A percentile compares a stretch with the other conserved stretches of the same genome.
Evolutionary conservation across 495 filamentous ascomycete species (phyloP).

Genomic region (Aspergillus incahuasiensis): DNA sequence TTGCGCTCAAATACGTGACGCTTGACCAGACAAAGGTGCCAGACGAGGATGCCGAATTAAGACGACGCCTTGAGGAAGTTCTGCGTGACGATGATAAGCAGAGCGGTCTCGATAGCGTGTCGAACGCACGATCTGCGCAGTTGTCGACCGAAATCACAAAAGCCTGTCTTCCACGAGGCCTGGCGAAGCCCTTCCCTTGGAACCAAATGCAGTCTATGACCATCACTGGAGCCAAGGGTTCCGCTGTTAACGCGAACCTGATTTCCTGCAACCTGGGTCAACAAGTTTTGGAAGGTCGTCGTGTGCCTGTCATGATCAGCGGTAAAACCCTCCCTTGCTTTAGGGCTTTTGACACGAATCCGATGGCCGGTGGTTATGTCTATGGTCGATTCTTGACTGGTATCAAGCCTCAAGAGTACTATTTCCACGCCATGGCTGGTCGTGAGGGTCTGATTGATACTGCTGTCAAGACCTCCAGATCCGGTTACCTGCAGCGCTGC

Average conservation of each 20-base stretch:
- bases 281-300: conserved; percentile 89
- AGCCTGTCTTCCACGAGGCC: conserved; percentile 71
- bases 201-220: conserved; percentile 99
- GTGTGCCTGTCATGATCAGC: conserved; percentile 96
- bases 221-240: conserved; percentile 91
- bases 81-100: conserved; percentile 88
- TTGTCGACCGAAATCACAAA: conserved; percentile 77
- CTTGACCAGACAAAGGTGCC: conserved; percentile 57
- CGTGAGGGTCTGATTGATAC: conserved; percentile 99
- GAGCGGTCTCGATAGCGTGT: conserved; percentile 76
- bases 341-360: conserved; percentile 80
- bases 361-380: conserved; percentile 91
- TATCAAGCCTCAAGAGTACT: conserved; percentile 95
- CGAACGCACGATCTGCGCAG: conserved; percentile 62
- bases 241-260: conserved; percentile 86
- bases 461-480: conserved; percentile 95
- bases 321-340: conserved; percentile 96
- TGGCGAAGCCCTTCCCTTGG: conserved; percentile 87
- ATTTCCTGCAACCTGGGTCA: conserved; percentile 98
- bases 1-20: conserved; percentile 89
- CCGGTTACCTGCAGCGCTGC: conserved; percentile 95
- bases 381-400: conserved; percentile 97
- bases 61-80: conserved; percentile 78
- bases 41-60: conserved; percentile 63
- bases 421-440: conserved; percentile 99